Evolutionary conservation across 1,139 yeast species (phyloP), one percentile per base, ranked within the genome.

Genomic region (Kluyveromyces marxianus): DNA sequence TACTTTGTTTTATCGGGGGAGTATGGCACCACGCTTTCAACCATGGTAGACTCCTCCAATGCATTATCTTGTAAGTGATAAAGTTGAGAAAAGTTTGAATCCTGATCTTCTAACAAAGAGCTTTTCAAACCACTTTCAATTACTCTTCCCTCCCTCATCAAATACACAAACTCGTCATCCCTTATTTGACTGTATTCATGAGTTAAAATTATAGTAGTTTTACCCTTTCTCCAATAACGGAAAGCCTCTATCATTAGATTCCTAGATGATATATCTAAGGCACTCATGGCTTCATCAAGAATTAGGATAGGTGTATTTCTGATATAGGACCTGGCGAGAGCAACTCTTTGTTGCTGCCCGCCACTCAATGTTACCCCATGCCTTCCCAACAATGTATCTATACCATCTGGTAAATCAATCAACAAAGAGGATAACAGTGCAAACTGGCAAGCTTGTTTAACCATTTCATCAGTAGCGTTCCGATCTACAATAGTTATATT

Each of bases 251-350:
- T 66, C 3, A 86, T 61, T 3, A 56, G 45, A 1, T 63, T 65
- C 49, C 81, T 72, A 40, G 74, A 74, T 1, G 56, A 55, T 3
- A 65, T 62, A 62, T 90, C 97, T 48, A 92, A 65, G 0, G 97
- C 96, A 48, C 92, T 82, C 3, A 87, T 69, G 2, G 95, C 77
- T 61, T 92, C 98, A 66, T 92, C 98, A 29, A 89, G 68, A 8
- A 92, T 75, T 49, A 92, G 67, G 3, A 92, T 74, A 0, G 90
- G 84, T 0, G 94, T 66, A 56, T 90, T 75, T 50, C 88, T 71
- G 4, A 89, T 54, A 50, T 72, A 74, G 0, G 97, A 97, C 48
- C 97, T 73, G 0, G 97, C 96, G 29, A 92, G 60, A 0, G 92
- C 83, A 3, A 92, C 69, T 48, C 90, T 69, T 64, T 92, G 98